Evolutionary conservation across 2,329 filamentous ascomycete genomes (phyloP), one percentile per base, ranked within the genome.

Genomic region (Ophiocordyceps camponoti-rufipedis): DNA sequence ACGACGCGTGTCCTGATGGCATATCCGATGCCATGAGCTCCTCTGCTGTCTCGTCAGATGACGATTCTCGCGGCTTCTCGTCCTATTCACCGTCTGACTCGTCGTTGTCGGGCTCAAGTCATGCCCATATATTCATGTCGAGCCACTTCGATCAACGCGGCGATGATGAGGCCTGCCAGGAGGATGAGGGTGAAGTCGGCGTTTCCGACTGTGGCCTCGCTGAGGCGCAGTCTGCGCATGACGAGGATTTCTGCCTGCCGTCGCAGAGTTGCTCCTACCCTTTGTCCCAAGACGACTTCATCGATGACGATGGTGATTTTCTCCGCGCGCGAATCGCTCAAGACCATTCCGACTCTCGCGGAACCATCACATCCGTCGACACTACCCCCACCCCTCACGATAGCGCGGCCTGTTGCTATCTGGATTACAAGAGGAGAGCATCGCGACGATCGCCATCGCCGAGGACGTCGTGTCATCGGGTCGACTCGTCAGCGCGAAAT

Each of bases 51-150:
- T 66, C 65, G 5, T 57, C 54, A 14, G 62, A 63, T 29, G 49
- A 54, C 28, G 56, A 58, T n/a, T 57, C 54, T 14, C 55, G 51
- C 49, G 58, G 44, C 48, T 63, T 50, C 46, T 56, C 40, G 46
- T 64, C 53, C 56, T 61, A 56, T 43, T 66, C 67, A 1, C 65
- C 68, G 5, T 64, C 68, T 9, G 66, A 70, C 45, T 68, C 67
- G 45, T 75, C 72, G 2, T 72, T 72, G 51, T 74, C 70, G 1
- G 69, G 68, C 44, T 69, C 65, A 71, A 72, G 49, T 62, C n/a
- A 23, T 3, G 10, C 11, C 12, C 18, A 12, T 23, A n/a, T 3
- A 19, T 14, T 35, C 32, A 35, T 35, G 32, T 35, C 32, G 5
- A 14, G 5, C n/a, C 32, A 14, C 32, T 35, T 35, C 14, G 32